phyloP scores from a whole-genome alignment of 2,329 filamentous ascomycete genomes.

The Aspergillus sp. region DNA sequence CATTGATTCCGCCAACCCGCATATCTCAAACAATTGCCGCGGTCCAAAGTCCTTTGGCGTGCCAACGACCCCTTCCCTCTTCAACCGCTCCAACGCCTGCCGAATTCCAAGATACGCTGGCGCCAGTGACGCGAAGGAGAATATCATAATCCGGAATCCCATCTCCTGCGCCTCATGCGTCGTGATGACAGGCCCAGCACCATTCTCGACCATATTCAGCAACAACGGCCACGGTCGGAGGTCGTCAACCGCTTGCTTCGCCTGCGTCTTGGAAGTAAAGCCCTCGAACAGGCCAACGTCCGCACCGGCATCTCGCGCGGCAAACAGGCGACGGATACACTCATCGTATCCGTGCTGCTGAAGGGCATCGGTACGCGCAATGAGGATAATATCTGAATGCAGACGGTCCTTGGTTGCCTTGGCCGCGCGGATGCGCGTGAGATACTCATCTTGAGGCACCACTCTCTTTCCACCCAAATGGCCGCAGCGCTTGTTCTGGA shows the following conservation, averaged over 20 bases:
- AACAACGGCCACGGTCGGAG: constrained; percentile 34
- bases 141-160: constrained; percentile 39
- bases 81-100: constrained; percentile 25
- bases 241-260: constrained; percentile 27
- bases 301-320: constrained; percentile 31
- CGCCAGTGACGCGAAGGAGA: constrained; percentile 31
- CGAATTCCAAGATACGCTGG: constrained; percentile 32
- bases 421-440: constrained; percentile 30
- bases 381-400: constrained; percentile 35
- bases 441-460: constrained; percentile 27
- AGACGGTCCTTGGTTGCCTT: constrained; percentile 26
- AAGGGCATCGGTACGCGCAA: constrained; percentile 35
- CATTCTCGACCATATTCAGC: constrained; percentile 39
- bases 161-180: constrained; percentile 32
- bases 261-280: constrained; percentile 30
- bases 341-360: constrained; percentile 35
- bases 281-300: constrained; percentile 38
- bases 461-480: constrained; percentile 34
- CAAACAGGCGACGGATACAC: constrained; percentile 30
- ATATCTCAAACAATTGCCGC: constrained; percentile 33
- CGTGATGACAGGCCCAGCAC: constrained; percentile 30
- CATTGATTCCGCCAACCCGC: constrained; percentile 34
- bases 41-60: constrained; percentile 24
- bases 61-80: constrained; percentile 28
- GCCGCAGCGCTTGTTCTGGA: constrained; percentile 36